Conservation (phyloP, 2,329 filamentous ascomycete species). For the Trichoderma polysporum region DNA sequence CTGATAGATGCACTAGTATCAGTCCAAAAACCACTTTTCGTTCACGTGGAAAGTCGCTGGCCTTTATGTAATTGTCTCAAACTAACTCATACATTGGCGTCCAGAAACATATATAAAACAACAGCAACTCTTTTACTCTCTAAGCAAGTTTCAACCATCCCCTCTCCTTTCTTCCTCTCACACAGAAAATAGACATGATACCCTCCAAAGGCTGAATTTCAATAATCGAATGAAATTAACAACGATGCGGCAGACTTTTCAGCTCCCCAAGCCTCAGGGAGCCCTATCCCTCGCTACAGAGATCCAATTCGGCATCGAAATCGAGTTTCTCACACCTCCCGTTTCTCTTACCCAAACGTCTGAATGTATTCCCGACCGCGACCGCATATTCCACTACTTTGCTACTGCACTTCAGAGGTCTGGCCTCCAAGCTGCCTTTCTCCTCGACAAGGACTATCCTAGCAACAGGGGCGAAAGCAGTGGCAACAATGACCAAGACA, state of each 20-base stretch:
- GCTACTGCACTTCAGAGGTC: slow-evolving; percentile 4
- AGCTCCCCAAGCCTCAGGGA: not conserved
- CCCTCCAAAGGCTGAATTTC: not conserved
- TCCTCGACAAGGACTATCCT: slow-evolving; percentile 1
- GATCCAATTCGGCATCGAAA: slow-evolving; percentile 24
- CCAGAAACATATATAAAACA: not conserved
- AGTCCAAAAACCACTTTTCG: not conserved
- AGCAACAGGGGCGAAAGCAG: too few species aligned
- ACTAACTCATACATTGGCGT: not conserved
- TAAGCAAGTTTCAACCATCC: not conserved
- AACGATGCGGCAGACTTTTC: not conserved
- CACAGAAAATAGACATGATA: not conserved
- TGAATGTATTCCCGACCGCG: not conserved
- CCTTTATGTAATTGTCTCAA: not conserved
- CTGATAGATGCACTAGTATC: not conserved
- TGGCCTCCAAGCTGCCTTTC: slow-evolving; percentile 19
- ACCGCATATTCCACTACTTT: slow-evolving; percentile 11
- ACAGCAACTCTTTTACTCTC: not conserved
- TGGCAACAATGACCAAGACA: not conserved
- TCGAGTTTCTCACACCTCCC: slow-evolving; percentile 24
- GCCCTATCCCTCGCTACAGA: not conserved
- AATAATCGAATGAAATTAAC: not conserved
- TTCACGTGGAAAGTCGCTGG: not conserved
- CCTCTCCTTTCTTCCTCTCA: not conserved
- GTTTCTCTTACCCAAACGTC: not conserved